Percentiles rank a stretch among this genome's conserved stretches.
phyloP scores from a whole-genome alignment of 2,329 filamentous ascomycete genomes.

The Exophiala phaeomuriformis region DNA sequence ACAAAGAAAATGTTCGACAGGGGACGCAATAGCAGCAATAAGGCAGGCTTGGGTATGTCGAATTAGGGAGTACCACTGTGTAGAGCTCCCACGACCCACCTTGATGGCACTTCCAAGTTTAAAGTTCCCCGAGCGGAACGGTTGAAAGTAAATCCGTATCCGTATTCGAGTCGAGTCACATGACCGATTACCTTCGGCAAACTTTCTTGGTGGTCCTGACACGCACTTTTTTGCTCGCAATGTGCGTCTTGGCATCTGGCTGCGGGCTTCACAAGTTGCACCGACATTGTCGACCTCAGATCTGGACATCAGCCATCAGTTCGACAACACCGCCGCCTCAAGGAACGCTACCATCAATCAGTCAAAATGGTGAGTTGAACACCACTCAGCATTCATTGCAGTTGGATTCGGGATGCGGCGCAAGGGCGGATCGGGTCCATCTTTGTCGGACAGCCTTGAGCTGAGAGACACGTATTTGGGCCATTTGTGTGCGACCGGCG shows the following conservation, averaged over 20 bases:
- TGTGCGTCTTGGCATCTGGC: constrained; percentile 23
- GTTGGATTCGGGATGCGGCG: not conserved
- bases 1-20: not conserved
- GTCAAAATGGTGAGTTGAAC: constrained; percentile 29
- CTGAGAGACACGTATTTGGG: too few relatives aligned
- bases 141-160: not conserved
- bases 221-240: constrained; percentile 7
- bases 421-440: not conserved
- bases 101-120: too few relatives aligned
- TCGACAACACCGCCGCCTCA: constrained; percentile 7
- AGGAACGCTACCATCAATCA: constrained; percentile 12
- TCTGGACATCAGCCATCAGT: not conserved
- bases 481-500: too few relatives aligned
- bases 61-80: too few relatives aligned
- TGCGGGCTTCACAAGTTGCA: constrained; percentile 10
- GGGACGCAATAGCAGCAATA: not conserved
- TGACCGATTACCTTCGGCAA: constrained; percentile 1
- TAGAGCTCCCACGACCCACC: too few relatives aligned
- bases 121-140: too few relatives aligned
- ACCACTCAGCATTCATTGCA: not conserved
- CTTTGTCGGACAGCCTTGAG: too few relatives aligned
- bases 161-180: not conserved
- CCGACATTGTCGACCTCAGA: not conserved
- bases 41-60: too few relatives aligned
- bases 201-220: not conserved